Percentiles rank a stretch among this genome's conserved stretches.
phyloP scores from a whole-genome alignment of 768 basidiomycete species.

The Lactarius sp. region DNA sequence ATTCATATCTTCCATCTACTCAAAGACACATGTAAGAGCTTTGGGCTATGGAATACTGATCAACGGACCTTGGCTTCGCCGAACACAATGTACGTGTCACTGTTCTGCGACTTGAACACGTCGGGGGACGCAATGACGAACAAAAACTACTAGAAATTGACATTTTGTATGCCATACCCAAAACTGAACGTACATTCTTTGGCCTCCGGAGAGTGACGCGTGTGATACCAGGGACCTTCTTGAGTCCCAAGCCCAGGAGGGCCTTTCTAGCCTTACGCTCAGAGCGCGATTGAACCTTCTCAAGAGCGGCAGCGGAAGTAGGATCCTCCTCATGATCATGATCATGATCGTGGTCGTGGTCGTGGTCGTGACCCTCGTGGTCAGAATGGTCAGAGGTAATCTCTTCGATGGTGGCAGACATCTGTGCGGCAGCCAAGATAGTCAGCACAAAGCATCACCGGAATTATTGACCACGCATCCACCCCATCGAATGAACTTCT shows the following conservation, averaged over 20 bases:
- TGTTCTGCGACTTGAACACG: slow-evolving; percentile 96
- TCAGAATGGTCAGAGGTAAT: slow-evolving; percentile 75
- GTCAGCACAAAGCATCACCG: slow-evolving; percentile 29
- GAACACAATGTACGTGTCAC: slow-evolving; percentile 98
- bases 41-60: not conserved
- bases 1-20: slow-evolving; percentile 83
- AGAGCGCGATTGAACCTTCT: slow-evolving; percentile 91
- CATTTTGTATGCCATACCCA: not conserved
- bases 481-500: slow-evolving; percentile 31
- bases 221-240: slow-evolving; percentile 89
- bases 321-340: slow-evolving; percentile 72
- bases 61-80: slow-evolving; percentile 84
- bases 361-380: slow-evolving; percentile 50
- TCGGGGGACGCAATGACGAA: slow-evolving; percentile 92
- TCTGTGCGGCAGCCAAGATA: slow-evolving; percentile 36
- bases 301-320: slow-evolving; percentile 75
- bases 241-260: slow-evolving; percentile 83
- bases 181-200: slow-evolving; percentile 65
- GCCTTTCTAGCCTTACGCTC: slow-evolving; percentile 97
- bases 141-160: slow-evolving; percentile 51
- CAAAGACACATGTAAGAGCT: not conserved
- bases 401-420: slow-evolving; percentile 85
- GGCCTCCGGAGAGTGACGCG: slow-evolving; percentile 92
- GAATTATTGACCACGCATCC: slow-evolving; percentile 33
- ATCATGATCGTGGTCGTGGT: slow-evolving; percentile 49